Percentiles rank a stretch among this genome's conserved stretches.
These are phyloP conservation scores for Moricandia arvensis DNA, from an alignment of 345 rosid genomes.

Conservation along the genomic window DNA sequence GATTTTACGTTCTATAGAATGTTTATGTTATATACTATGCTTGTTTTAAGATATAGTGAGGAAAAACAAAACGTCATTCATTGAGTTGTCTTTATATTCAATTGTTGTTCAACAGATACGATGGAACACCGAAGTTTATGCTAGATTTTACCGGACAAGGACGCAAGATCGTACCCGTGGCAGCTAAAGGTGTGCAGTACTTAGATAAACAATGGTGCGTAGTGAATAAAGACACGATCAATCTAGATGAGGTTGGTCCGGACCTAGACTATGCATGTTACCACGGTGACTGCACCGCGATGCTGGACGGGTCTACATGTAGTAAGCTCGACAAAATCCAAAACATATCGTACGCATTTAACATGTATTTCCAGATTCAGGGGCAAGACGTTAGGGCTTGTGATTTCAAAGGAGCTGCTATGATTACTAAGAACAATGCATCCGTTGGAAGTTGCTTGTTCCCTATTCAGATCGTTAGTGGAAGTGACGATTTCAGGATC, in stretches of 20 bases:
- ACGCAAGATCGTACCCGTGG: slow-evolving; percentile 46
- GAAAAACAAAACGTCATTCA: neutral
- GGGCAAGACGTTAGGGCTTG: slow-evolving; percentile 63
- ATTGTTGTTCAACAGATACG: slow-evolving; percentile 37
- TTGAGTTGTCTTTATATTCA: neutral
- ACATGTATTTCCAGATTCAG: slow-evolving; percentile 60
- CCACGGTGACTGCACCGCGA: slow-evolving; percentile 54
- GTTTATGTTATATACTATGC: neutral
- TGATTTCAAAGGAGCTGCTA: slow-evolving; percentile 59
- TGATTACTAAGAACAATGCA: slow-evolving; percentile 44
- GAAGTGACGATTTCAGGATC: slow-evolving; percentile 35
- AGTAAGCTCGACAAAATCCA: slow-evolving; percentile 23
- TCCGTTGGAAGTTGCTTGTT: slow-evolving; percentile 50
- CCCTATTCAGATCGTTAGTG: slow-evolving; percentile 55
- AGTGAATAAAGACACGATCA: slow-evolving; percentile 28
- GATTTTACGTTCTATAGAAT: too few relatives aligned
- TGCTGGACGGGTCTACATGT: slow-evolving; percentile 49
- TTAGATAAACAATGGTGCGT: slow-evolving; percentile 70
- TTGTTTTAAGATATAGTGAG: neutral
- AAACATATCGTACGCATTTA: slow-evolving; percentile 69
- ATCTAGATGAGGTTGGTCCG: neutral
- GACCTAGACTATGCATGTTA: slow-evolving; percentile 56
- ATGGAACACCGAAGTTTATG: slow-evolving; percentile 72
- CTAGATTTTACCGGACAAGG: slow-evolving; percentile 69
- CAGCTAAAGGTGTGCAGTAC: slow-evolving; percentile 66